Percentiles rank a stretch among this genome's conserved stretches.
phyloP scores from a whole-genome alignment of 2,329 filamentous ascomycete species.

The Fusarium mangiferae region DNA sequence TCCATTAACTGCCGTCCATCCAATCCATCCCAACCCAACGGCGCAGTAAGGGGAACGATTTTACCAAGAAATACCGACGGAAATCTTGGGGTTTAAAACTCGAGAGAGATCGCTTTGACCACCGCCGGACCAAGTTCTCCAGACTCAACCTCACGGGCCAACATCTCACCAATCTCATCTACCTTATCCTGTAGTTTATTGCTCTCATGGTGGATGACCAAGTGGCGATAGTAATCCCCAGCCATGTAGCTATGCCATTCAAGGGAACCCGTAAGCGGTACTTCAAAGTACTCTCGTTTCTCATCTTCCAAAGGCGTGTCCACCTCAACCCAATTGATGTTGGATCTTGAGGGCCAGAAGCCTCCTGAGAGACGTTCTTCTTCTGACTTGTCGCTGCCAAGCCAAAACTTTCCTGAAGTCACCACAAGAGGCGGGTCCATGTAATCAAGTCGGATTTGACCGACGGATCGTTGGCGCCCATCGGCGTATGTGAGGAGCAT shows the following conservation, averaged over 20 bases:
- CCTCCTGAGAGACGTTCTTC: fast-evolving
- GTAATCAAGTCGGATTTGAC: neutral
- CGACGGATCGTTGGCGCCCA: neutral
- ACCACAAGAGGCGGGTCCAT: neutral
- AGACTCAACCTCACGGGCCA: too few relatives aligned
- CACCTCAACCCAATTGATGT: neutral
- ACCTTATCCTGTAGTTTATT: too few relatives aligned
- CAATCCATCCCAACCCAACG: too few relatives aligned
- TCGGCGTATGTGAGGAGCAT: neutral
- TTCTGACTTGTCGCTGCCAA: neutral
- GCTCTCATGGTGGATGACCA: too few relatives aligned
- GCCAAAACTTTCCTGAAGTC: neutral
- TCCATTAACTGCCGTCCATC: too few relatives aligned
- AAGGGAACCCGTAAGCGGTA: neutral
- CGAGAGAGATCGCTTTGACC: too few relatives aligned
- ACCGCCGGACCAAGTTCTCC: too few relatives aligned
- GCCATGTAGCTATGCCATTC: neutral
- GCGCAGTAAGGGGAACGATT: too few relatives aligned
- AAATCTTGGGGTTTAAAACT: too few relatives aligned
- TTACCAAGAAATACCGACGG: too few relatives aligned
- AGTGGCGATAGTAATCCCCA: too few relatives aligned
- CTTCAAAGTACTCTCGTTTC: fast-evolving
- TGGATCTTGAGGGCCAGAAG: neutral
- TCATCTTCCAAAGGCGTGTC: fast-evolving
- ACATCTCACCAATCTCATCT: too few relatives aligned